Conservation (phyloP, 2,329 filamentous ascomycete genomes). For the Xylariaceae sp. region DNA sequence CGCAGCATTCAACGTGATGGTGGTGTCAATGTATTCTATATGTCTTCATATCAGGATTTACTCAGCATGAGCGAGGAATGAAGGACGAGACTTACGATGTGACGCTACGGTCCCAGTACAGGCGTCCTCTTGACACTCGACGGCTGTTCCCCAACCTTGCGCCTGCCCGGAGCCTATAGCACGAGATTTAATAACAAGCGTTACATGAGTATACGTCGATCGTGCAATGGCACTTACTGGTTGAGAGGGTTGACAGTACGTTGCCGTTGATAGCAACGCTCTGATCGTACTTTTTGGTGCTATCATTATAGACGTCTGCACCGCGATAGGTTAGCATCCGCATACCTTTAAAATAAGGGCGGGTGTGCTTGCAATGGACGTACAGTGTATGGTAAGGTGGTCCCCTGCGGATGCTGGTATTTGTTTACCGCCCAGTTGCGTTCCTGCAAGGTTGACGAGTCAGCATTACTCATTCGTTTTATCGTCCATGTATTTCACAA, state of each 20-base stretch:
- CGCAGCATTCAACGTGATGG: slow-evolving; percentile 38
- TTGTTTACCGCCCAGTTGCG: slow-evolving; percentile 38
- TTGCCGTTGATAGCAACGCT: slow-evolving; percentile 40
- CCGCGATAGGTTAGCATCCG: not conserved
- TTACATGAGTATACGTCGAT: not conserved
- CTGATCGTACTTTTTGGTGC: slow-evolving; percentile 41
- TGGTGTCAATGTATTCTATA: slow-evolving; percentile 41
- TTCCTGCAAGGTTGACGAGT: slow-evolving; percentile 21
- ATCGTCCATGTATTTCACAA: not conserved
- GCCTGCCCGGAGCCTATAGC: slow-evolving; percentile 38
- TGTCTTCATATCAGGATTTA: not conserved
- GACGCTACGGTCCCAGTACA: slow-evolving; percentile 38
- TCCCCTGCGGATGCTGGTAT: slow-evolving; percentile 39
- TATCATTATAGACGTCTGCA: slow-evolving; percentile 43
- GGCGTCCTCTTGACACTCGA: slow-evolving; percentile 42
- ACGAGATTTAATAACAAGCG: no score
- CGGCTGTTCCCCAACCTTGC: slow-evolving; percentile 43
- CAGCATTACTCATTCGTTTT: not conserved
- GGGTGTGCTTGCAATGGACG: slow-evolving; percentile 1
- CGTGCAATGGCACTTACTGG: slow-evolving; percentile 19
- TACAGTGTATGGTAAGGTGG: slow-evolving; percentile 40
- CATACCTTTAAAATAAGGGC: not conserved
- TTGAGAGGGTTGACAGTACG: slow-evolving; percentile 40
- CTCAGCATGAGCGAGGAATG: no score
- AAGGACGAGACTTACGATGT: slow-evolving; percentile 37